Evolutionary conservation across 306 rosid genomes (phyloP).

Genomic region (Alnus rubra): DNA sequence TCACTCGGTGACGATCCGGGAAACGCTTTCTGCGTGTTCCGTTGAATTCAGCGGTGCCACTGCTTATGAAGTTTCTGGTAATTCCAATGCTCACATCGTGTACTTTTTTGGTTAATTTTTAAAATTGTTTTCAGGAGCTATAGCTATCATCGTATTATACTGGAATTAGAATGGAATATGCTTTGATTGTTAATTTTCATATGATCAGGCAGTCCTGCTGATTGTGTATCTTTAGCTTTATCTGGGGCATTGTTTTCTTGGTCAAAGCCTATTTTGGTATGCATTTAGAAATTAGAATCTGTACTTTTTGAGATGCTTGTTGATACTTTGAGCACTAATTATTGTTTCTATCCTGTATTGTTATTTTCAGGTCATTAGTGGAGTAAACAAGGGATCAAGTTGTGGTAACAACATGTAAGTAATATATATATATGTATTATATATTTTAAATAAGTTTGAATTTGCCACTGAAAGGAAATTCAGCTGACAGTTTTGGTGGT

Average conservation of each 20-base stretch:
- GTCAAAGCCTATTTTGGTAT: constrained; percentile 54
- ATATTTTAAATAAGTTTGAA: not conserved
- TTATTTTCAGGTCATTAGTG: constrained; percentile 51
- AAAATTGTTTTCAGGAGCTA: not conserved
- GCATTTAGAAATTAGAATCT: not conserved
- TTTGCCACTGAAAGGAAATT: not conserved
- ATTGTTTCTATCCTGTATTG: not conserved
- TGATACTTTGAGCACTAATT: not conserved
- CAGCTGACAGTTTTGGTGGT: not conserved
- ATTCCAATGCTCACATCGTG: not conserved
- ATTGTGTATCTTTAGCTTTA: constrained; percentile 59
- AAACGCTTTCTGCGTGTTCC: constrained; percentile 46
- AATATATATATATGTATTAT: not conserved
- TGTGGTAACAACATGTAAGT: constrained; percentile 54
- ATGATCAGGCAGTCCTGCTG: constrained; percentile 51
- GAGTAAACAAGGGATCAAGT: constrained; percentile 54
- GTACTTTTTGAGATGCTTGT: not conserved
- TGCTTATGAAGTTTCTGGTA: constrained; percentile 56
- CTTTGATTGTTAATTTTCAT: not conserved
- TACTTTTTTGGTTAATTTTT: not conserved
- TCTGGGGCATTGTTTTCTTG: constrained; percentile 62
- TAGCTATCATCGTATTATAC: not conserved
- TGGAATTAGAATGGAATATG: not conserved
- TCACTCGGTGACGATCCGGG: constrained; percentile 48
- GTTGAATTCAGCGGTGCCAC: constrained; percentile 42